Percentiles rank a stretch among this genome's conserved stretches.
Conservation (phyloP, 768 basidiomycete species). For the Psilocybe cyanescens region DNA sequence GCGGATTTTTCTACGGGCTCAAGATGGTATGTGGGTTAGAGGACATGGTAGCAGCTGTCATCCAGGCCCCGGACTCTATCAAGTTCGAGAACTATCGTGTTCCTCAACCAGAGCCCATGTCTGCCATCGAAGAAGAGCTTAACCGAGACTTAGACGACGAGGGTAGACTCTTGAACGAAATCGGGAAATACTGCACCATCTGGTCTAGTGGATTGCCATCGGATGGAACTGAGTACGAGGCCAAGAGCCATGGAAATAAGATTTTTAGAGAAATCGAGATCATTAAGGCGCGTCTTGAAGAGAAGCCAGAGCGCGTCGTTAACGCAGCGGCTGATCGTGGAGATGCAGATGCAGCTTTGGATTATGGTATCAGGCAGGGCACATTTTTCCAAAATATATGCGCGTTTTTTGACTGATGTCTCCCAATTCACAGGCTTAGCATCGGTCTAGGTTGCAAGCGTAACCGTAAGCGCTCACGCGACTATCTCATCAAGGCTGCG, state of each 20-base stretch:
- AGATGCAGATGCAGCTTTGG: conserved; percentile 16
- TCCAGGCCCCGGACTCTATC: conserved; percentile 9
- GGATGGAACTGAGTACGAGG: conserved; percentile 1
- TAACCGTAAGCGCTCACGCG: conserved; percentile 15
- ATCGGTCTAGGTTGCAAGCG: conserved; percentile 15
- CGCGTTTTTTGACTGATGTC: not conserved
- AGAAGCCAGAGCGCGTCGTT: conserved; percentile 10
- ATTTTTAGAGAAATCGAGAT: not conserved
- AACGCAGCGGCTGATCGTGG: conserved; percentile 18
- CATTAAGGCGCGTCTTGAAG: conserved; percentile 3
- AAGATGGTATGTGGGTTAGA: not conserved
- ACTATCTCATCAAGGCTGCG: conserved; percentile 20
- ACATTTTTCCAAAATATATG: not conserved
- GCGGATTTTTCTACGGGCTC: not conserved
- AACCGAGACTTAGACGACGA: not conserved
- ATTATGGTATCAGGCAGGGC: conserved; percentile 18
- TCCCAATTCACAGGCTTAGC: conserved; percentile 3
- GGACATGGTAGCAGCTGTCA: not conserved
- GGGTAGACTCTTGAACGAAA: not conserved
- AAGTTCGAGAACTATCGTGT: conserved; percentile 5
- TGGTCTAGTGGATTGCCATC: not conserved
- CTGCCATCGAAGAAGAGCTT: not conserved
- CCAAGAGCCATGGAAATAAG: not conserved
- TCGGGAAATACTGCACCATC: not conserved
- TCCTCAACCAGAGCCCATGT: not conserved